Conservation (phyloP, 2,329 filamentous ascomycete species). For the Epichloe bromicola region DNA sequence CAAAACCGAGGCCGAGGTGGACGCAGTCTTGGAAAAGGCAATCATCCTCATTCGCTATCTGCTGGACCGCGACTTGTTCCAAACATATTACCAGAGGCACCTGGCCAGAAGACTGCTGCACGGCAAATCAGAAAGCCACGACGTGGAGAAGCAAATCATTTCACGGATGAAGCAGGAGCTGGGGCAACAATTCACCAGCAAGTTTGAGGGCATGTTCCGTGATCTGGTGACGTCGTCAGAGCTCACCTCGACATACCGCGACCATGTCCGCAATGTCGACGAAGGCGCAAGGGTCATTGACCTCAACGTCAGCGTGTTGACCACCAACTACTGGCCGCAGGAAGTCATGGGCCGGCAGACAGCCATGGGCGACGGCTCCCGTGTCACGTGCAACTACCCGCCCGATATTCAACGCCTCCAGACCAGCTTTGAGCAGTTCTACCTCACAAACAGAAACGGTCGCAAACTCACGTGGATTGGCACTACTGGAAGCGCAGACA, state of each 20-base stretch:
- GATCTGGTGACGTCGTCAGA: conserved; percentile 85
- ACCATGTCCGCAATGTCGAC: conserved; percentile 43
- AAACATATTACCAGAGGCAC: conserved; percentile 97
- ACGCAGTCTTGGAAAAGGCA: conserved; percentile 74
- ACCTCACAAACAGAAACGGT: conserved; percentile 75
- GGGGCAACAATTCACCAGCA: conserved; percentile 83
- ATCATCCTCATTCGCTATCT: conserved; percentile 81
- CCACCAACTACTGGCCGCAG: conserved; percentile 88
- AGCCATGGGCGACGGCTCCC: conserved; percentile 33
- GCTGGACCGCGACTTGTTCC: conserved; percentile 85
- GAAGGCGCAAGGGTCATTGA: conserved; percentile 48
- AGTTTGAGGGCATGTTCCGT: conserved; percentile 95
- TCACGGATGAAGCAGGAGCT: conserved; percentile 94
- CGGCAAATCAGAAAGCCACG: conserved; percentile 78
- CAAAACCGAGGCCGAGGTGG: conserved; percentile 80
- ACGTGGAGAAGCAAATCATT: conserved; percentile 92
- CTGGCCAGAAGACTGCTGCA: conserved; percentile 76
- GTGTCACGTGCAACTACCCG: conserved; percentile 54
- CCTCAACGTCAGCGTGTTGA: conserved; percentile 72
- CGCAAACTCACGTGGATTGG: conserved; percentile 75
- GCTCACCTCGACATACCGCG: conserved; percentile 63
- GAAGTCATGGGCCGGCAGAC: conserved; percentile 62
- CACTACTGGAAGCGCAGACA: conserved; percentile 64
- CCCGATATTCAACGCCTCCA: conserved; percentile 61
- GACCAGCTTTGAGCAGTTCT: conserved; percentile 78